phyloP scores from a whole-genome alignment of 73 alveolate genomes.

The Tetrahymena malaccensis region DNA sequence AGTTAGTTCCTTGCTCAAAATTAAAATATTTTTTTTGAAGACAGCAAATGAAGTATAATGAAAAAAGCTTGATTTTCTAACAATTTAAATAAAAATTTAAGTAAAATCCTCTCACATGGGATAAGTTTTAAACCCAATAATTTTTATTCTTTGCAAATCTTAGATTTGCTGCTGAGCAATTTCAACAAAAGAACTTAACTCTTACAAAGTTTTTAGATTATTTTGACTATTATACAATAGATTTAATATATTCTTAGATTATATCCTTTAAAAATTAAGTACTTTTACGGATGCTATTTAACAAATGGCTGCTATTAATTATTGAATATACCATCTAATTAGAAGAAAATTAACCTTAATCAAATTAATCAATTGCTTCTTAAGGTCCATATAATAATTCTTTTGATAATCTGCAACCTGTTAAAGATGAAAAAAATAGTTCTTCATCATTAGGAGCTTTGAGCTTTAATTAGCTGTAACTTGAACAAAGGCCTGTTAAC shows the following conservation, averaged over 20 bases:
- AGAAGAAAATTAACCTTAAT: neutral
- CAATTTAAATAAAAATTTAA: neutral
- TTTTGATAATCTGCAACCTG: neutral
- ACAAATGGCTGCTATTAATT: neutral
- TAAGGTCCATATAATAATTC: neutral
- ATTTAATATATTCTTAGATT: neutral
- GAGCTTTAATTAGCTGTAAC: neutral
- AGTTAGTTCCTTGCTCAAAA: neutral
- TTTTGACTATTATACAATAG: neutral
- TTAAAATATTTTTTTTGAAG: neutral
- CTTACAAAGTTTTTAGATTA: neutral
- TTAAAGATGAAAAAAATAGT: neutral
- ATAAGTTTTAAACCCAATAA: neutral
- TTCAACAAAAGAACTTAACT: neutral
- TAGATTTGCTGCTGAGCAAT: neutral
- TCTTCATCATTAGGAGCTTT: neutral
- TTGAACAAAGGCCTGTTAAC: neutral
- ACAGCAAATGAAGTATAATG: neutral
- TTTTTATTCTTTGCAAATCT: neutral
- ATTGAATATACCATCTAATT: neutral
- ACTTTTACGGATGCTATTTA: neutral
- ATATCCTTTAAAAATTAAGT: neutral
- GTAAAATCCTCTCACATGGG: neutral
- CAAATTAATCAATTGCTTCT: neutral
- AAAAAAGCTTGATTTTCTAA: neutral